Evolutionary conservation across 768 basidiomycete species (phyloP).

Genomic region (Hypsizygus marmoreus): DNA sequence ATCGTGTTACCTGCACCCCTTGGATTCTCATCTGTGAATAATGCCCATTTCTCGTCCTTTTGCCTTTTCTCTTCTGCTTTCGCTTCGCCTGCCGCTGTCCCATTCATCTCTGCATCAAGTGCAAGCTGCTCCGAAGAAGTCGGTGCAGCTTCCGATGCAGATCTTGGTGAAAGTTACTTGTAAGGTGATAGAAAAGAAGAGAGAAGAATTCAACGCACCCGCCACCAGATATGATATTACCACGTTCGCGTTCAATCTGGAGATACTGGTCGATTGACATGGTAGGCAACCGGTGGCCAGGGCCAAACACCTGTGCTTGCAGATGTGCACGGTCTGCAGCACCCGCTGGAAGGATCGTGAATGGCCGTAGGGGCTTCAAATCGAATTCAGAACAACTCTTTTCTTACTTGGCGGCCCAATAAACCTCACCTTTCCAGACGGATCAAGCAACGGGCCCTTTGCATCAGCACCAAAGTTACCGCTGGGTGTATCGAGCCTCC

Average conservation of each 20-base stretch:
- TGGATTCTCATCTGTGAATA: slow-evolving; percentile 81
- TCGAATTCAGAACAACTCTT: neutral
- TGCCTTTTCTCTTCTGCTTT: slow-evolving; percentile 76
- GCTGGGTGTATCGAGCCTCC: slow-evolving; percentile 71
- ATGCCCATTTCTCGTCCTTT: slow-evolving; percentile 92
- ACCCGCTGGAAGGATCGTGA: slow-evolving; percentile 85
- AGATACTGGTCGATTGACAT: slow-evolving; percentile 97
- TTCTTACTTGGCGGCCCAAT: neutral
- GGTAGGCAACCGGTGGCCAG: slow-evolving; percentile 83
- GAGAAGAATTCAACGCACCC: slow-evolving; percentile 54
- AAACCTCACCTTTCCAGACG: slow-evolving; percentile 67
- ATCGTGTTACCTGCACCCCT: slow-evolving; percentile 96
- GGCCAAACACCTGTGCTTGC: slow-evolving; percentile 80
- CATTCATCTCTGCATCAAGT: slow-evolving; percentile 84
- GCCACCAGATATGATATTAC: slow-evolving; percentile 86
- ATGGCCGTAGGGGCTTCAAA: slow-evolving; percentile 80
- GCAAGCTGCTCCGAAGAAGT: slow-evolving; percentile 80
- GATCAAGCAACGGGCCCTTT: slow-evolving; percentile 70
- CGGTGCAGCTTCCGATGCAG: slow-evolving; percentile 62
- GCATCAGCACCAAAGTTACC: slow-evolving; percentile 43
- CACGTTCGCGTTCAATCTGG: slow-evolving; percentile 77
- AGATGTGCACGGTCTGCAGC: slow-evolving; percentile 68
- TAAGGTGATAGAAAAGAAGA: slow-evolving; percentile 5
- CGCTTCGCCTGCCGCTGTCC: slow-evolving; percentile 63
- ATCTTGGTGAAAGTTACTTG: slow-evolving; percentile 38